Evolutionary conservation across 345 rosid genomes (phyloP).

Genomic region (Hypericum perforatum): DNA sequence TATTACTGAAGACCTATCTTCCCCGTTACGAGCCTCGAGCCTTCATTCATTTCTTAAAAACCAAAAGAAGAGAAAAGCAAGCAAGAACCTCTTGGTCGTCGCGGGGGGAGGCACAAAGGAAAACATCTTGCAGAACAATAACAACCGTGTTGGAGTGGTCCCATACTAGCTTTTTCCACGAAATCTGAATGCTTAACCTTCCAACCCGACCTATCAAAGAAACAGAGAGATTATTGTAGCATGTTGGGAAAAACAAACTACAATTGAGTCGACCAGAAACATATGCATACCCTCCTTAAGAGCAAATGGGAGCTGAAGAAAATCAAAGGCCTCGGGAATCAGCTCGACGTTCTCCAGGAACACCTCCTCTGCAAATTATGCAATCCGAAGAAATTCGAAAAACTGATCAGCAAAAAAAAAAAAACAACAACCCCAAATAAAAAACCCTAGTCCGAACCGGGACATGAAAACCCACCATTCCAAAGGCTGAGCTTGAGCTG

Average conservation of each 20-base stretch:
- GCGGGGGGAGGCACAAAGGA: slow-evolving; percentile 53
- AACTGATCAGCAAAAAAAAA: neutral
- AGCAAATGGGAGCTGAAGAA: slow-evolving; percentile 72
- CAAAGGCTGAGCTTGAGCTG: slow-evolving; percentile 75
- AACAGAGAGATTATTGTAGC: neutral
- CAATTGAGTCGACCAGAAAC: neutral
- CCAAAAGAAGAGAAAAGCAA: neutral
- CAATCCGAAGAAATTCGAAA: neutral
- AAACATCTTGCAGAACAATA: slow-evolving; percentile 66
- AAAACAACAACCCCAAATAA: neutral
- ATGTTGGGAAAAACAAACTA: neutral
- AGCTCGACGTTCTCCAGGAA: slow-evolving; percentile 69
- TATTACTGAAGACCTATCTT: too few relatives aligned
- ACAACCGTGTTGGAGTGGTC: slow-evolving; percentile 50
- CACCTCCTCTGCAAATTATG: slow-evolving; percentile 37
- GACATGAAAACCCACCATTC: slow-evolving; percentile 39
- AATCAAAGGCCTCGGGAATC: slow-evolving; percentile 81
- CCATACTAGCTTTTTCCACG: slow-evolving; percentile 76
- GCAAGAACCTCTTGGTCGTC: slow-evolving; percentile 59
- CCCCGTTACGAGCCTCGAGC: too few relatives aligned
- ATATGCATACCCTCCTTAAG: slow-evolving; percentile 63
- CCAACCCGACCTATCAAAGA: slow-evolving; percentile 48
- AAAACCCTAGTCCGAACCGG: too few relatives aligned
- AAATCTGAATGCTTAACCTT: slow-evolving; percentile 61
- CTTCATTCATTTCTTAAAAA: neutral